Evolutionary conservation across 2,329 filamentous ascomycete species (phyloP), one percentile per base, ranked within the genome.

Genomic region (Ilyonectria mors-panacis): DNA sequence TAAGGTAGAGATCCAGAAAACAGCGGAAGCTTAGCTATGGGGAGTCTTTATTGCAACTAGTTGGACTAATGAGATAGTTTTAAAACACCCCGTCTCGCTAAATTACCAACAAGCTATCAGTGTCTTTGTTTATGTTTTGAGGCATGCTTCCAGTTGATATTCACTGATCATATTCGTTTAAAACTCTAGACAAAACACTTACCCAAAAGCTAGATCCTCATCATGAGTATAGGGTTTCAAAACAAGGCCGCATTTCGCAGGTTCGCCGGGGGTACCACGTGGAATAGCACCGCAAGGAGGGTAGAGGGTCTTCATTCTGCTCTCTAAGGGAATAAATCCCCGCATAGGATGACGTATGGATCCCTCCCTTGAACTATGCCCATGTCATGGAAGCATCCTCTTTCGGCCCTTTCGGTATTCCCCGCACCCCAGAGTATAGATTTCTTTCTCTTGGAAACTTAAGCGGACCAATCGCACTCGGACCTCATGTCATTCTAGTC

Each of bases 381-480:
- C 15, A 53, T n/a, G 6, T 13, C 10, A 6, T 35, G 12, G 30
- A 35, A n/a, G 12, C 21, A 21, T 35, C 15, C 50, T 35, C 30
- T 21, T 53, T 10, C 47, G 47, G 23, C 47, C 47, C 30, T 53
- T 37, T 35, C 50, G 28, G 19, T 17, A 30, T 23, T 21, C n/a
- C 50, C 50, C 50, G 50, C 50, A 53, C 30, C 12, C 10, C 6
- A 10, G 7, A 7, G 10, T 3, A 35, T 17, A 23, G 30, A 8
- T 1, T 15, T 8, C 2, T 19, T 37, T 13, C n/a, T 23, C n/a
- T 10, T 8, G 6, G 28, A 12, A 19, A 4, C 21, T 13, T 53
- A 53, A 53, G 30, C 30, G 50, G 50, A 13, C 50, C 50, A 53
- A 53, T 53, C 17, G 48, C 13, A 51, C 47, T 30, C 48, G 5